Evolutionary conservation across 768 basidiomycete species (phyloP).

Genomic region (Lanmaoa rubissima): DNA sequence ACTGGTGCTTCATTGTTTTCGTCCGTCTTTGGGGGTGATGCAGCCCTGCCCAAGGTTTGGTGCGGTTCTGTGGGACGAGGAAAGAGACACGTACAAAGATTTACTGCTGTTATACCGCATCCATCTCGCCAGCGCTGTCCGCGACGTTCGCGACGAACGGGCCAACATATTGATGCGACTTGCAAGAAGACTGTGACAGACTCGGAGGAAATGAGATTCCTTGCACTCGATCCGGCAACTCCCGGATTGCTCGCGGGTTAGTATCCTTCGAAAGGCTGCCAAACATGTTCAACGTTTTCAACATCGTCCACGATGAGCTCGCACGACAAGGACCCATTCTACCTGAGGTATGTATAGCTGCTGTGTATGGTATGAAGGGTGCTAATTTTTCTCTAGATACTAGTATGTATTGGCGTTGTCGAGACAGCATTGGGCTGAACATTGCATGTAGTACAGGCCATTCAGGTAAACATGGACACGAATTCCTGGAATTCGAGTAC

Average conservation of each 20-base stretch:
- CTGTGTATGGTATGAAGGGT: neutral
- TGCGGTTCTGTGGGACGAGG: neutral
- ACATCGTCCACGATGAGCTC: constrained; percentile 24
- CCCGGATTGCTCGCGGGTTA: constrained; percentile 8
- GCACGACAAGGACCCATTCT: constrained; percentile 73
- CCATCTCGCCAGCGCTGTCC: constrained; percentile 22
- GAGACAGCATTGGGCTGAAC: neutral
- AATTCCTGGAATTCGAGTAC: constrained; percentile 98
- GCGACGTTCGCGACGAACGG: constrained; percentile 18
- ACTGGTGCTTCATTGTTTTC: constrained; percentile 4
- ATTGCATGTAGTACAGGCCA: constrained; percentile 66
- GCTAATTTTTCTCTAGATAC: constrained; percentile 40
- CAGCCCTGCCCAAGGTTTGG: constrained; percentile 1
- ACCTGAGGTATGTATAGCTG: constrained; percentile 55
- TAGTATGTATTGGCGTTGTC: constrained; percentile 39
- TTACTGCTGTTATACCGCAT: constrained; percentile 15
- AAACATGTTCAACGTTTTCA: constrained; percentile 3
- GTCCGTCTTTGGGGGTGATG: constrained; percentile 2
- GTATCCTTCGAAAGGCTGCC: neutral
- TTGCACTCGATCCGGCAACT: constrained; percentile 12
- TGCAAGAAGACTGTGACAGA: neutral
- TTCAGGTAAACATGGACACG: constrained; percentile 96
- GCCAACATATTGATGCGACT: constrained; percentile 30
- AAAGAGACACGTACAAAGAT: constrained; percentile 13
- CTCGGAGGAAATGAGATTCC: neutral